These are phyloP conservation scores for Talaromyces thailandensis DNA, from an alignment of 495 filamentous ascomycete species.

Conservation along the genomic window DNA sequence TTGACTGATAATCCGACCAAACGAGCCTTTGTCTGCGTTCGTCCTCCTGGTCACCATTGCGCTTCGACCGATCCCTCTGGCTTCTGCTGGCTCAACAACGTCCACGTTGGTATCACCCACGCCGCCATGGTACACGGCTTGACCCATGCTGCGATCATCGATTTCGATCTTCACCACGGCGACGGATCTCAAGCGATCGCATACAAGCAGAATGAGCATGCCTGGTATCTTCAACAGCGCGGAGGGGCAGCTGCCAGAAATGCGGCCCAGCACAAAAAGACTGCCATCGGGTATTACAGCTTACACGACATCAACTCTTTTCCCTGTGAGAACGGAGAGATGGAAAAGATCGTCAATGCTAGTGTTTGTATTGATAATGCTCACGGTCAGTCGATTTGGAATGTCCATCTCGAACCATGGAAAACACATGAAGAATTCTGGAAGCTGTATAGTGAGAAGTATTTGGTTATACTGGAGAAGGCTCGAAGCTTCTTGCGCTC, in stretches of 20 bases:
- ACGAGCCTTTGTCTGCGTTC: constrained; percentile 74
- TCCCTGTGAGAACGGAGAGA: constrained; percentile 83
- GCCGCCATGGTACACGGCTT: constrained; percentile 71
- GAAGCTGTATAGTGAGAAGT: constrained; percentile 70
- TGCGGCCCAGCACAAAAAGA: constrained; percentile 61
- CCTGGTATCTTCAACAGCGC: constrained; percentile 71
- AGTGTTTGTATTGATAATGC: constrained; percentile 88
- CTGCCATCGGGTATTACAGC: constrained; percentile 89
- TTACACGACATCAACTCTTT: constrained; percentile 97
- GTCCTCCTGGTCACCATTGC: constrained; percentile 92
- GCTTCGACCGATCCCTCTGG: constrained; percentile 80
- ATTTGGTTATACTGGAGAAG: constrained; percentile 67
- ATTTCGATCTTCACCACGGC: constrained; percentile 95
- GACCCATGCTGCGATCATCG: constrained; percentile 91
- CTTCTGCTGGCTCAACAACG: constrained; percentile 98
- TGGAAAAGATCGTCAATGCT: constrained; percentile 82
- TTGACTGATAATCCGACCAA: constrained; percentile 50
- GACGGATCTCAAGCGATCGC: constrained; percentile 91
- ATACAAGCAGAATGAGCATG: constrained; percentile 7
- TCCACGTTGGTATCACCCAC: constrained; percentile 92
- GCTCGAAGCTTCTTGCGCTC: constrained; percentile 61
- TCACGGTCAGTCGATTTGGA: constrained; percentile 89
- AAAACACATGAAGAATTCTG: constrained; percentile 77
- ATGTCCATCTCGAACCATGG: constrained; percentile 89
- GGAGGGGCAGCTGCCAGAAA: constrained; percentile 49